These are phyloP conservation scores for Chrysopogon serrulatus DNA, from an alignment of 176 grass and related monocot species.

Conservation along the genomic window DNA sequence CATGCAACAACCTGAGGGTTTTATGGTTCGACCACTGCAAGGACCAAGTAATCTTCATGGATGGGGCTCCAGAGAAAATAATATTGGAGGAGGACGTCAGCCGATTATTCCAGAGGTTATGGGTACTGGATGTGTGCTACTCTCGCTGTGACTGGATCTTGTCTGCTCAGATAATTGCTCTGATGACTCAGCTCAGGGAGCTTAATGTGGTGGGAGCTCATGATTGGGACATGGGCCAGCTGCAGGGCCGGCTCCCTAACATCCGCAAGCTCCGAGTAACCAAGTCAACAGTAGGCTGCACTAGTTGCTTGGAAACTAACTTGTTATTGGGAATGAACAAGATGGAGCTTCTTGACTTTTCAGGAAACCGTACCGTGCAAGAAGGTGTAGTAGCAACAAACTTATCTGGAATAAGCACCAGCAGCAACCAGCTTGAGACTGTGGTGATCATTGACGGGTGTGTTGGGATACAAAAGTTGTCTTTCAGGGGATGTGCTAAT, in stretches of 20 bases:
- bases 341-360: too few relatives aligned
- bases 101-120: accelerated
- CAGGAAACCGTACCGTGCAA: too few relatives aligned
- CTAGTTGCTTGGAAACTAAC: not conserved
- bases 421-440: not conserved
- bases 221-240: not conserved
- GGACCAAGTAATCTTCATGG: not conserved
- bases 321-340: not conserved
- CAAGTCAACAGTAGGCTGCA: not conserved
- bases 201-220: not conserved
- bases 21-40: not conserved
- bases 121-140: too few relatives aligned
- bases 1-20: not conserved
- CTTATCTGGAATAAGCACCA: too few relatives aligned
- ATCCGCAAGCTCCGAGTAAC: not conserved
- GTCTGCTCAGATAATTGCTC: too few relatives aligned
- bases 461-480: not conserved
- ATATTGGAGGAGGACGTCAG: not conserved
- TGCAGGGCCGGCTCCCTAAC: too few relatives aligned
- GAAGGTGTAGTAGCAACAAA: too few relatives aligned
- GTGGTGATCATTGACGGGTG: not conserved
- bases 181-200: too few relatives aligned
- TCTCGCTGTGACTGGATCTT: too few relatives aligned
- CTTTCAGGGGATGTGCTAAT: not conserved
- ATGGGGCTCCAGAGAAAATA: accelerated